These are phyloP conservation scores for Clausena lansium DNA, from an alignment of 345 rosid genomes.

Conservation along the genomic window DNA sequence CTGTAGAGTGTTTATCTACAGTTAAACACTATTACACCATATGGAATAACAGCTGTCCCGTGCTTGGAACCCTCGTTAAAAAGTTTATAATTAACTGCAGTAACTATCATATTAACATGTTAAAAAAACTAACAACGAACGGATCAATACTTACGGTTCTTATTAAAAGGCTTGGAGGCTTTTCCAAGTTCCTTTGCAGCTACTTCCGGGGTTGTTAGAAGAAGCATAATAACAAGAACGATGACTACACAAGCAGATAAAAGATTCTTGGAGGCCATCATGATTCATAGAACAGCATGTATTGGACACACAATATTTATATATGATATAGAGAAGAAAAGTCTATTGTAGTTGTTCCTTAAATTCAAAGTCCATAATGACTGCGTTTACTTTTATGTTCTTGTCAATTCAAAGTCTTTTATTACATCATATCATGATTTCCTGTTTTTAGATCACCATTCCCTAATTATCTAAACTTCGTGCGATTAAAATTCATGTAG, in stretches of 20 bases:
- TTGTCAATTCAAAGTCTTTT: neutral
- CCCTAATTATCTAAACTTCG: no score
- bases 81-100: no score
- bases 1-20: no score
- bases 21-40: no score
- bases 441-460: no score
- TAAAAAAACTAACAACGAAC: no score
- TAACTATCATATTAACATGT: no score
- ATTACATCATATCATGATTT: no score
- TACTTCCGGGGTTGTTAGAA: neutral
- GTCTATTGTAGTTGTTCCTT: neutral
- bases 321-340: neutral
- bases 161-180: neutral
- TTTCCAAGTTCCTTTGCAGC: neutral
- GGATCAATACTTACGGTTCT: neutral
- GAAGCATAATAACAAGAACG: neutral
- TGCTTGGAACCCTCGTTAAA: no score
- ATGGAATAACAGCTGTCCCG: no score
- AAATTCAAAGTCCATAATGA: neutral
- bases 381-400: neutral
- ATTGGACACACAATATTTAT: neutral
- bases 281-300: neutral
- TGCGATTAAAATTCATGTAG: no score
- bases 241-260: neutral
- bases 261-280: neutral